Evolutionary conservation across 345 rosid genomes (phyloP).

Genomic region (Pelargonium nanum): DNA sequence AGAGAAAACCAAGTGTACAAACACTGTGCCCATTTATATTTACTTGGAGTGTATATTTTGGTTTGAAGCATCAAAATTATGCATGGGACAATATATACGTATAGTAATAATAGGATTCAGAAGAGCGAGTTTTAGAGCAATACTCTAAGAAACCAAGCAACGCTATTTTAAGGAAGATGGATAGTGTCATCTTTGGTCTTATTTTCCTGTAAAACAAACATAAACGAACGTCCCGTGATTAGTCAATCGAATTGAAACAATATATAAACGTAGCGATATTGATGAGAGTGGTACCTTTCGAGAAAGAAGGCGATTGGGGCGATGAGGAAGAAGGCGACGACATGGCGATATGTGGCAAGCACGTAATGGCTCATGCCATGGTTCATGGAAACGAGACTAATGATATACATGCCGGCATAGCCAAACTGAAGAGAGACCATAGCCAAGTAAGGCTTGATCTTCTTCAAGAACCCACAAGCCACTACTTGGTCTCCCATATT

Average conservation of each 20-base stretch:
- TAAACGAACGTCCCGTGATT: background rate
- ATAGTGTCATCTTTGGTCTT: conserved; percentile 53
- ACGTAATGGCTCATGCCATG: conserved; percentile 80
- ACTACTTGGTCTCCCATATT: background rate
- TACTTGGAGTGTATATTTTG: no score
- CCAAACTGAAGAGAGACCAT: conserved; percentile 71
- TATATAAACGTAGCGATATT: no score
- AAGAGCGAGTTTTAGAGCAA: conserved; percentile 8
- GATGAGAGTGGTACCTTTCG: conserved; percentile 40
- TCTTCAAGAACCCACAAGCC: conserved; percentile 13
- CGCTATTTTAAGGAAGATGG: conserved; percentile 52
- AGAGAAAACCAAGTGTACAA: no score
- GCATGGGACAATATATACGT: background rate
- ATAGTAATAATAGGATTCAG: background rate
- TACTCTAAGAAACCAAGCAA: conserved; percentile 69
- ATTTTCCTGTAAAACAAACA: conserved; percentile 2
- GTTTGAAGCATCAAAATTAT: no score
- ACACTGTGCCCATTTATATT: no score
- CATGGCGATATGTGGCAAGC: conserved; percentile 75
- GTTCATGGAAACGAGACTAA: conserved; percentile 68
- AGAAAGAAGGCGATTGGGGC: conserved; percentile 62
- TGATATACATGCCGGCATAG: conserved; percentile 73
- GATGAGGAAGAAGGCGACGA: conserved; percentile 60
- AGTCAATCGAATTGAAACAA: no score
- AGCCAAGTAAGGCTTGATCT: conserved; percentile 49